Evolutionary conservation across 2,329 filamentous ascomycete genomes (phyloP).

Genomic region (Botrytis cinerea): DNA sequence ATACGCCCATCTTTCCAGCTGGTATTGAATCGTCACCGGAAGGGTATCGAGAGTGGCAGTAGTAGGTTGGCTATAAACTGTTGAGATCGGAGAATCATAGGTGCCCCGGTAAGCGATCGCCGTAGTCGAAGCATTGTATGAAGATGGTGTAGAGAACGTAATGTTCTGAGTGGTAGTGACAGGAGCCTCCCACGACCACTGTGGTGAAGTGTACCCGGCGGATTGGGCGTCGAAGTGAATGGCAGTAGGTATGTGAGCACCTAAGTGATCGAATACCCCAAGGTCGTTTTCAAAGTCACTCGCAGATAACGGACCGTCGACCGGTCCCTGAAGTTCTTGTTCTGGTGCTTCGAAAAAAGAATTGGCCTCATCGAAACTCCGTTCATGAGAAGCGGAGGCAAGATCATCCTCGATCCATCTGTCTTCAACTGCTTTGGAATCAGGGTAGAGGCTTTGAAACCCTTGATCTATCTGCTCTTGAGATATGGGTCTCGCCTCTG

Average conservation of each 20-base stretch:
- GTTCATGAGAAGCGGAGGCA: background rate
- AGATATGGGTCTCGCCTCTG: background rate
- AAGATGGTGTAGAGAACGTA: background rate
- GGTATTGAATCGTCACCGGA: background rate
- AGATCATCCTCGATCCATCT: background rate
- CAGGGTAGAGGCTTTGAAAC: too few relatives aligned
- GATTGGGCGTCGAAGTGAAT: too few relatives aligned
- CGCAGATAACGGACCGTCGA: background rate
- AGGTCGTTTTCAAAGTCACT: background rate
- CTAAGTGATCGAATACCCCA: accelerated
- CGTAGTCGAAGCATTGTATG: background rate
- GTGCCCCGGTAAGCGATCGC: background rate
- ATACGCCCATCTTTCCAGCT: background rate
- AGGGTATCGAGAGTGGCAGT: background rate
- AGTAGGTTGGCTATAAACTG: background rate
- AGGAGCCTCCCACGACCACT: background rate
- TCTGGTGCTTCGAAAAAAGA: background rate
- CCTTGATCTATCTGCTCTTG: background rate
- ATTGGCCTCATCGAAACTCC: background rate
- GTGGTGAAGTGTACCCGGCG: background rate
- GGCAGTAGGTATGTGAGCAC: background rate
- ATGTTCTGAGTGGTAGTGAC: background rate
- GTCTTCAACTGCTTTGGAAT: background rate
- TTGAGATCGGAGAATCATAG: background rate
- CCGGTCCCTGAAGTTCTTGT: background rate